phyloP scores from a whole-genome alignment of 768 basidiomycete species.

The Hericium rajendrae region DNA sequence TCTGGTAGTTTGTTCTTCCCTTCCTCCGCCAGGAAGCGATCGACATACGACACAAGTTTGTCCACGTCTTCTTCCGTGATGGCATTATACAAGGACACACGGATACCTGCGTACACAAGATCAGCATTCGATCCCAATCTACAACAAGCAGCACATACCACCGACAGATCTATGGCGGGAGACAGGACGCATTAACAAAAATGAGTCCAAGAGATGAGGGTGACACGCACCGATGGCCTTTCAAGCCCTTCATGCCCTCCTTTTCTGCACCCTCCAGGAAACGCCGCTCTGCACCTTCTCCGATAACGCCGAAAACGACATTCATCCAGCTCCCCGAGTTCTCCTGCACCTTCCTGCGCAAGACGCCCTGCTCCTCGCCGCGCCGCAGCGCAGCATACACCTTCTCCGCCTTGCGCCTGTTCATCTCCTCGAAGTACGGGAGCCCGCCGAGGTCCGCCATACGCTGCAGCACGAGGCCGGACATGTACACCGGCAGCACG shows the following conservation, averaged over 20 bases:
- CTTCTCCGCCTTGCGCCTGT: conserved; percentile 64
- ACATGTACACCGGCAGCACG: conserved; percentile 84
- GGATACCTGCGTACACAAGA: conserved; percentile 41
- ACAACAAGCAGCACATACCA: conserved; percentile 2
- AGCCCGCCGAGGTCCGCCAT: conserved; percentile 60
- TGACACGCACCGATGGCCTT: conserved; percentile 77
- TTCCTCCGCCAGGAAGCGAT: conserved; percentile 33
- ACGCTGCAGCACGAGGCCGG: conserved; percentile 73
- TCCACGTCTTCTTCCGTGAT: conserved; percentile 69
- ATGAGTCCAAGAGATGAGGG: not conserved
- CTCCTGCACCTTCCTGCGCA: conserved; percentile 60
- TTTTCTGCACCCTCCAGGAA: conserved; percentile 79
- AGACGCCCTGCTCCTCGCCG: conserved; percentile 62
- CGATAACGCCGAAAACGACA: conserved; percentile 71
- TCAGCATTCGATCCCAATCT: not conserved
- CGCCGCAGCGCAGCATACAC: conserved; percentile 65
- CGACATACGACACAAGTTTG: conserved; percentile 47
- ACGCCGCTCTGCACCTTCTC: conserved; percentile 58
- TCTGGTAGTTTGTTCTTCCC: not conserved
- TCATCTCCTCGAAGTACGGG: conserved; percentile 51
- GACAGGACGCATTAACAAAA: not conserved
- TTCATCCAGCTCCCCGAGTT: conserved; percentile 94
- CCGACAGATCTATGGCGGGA: conserved; percentile 10
- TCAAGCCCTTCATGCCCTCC: conserved; percentile 74
- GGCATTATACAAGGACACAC: conserved; percentile 86